phyloP scores from a whole-genome alignment of 805 yeast genomes.

The Ogataea paradorogensis region DNA sequence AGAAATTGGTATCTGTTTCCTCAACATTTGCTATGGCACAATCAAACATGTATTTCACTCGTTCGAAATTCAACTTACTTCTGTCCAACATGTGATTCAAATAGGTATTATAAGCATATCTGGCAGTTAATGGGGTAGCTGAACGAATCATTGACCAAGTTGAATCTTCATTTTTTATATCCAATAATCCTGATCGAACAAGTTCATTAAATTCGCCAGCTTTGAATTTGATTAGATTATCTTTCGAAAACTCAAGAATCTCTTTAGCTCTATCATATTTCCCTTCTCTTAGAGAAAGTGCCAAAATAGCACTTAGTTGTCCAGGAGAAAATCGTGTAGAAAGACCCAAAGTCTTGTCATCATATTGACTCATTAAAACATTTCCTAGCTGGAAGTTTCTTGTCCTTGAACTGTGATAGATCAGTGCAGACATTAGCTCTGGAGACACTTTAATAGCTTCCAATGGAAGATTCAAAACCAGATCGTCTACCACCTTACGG shows the following conservation, averaged over 20 bases:
- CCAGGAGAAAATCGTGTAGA: conserved; percentile 25
- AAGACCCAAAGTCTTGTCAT: conserved; percentile 22
- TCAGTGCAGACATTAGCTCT: conserved; percentile 31
- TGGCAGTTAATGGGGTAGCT: conserved; percentile 20
- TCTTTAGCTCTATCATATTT: conserved; percentile 30
- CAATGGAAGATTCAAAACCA: conserved; percentile 32
- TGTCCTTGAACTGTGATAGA: conserved; percentile 30
- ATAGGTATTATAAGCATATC: conserved; percentile 28
- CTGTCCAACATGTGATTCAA: conserved; percentile 29
- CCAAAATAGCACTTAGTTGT: conserved; percentile 31
- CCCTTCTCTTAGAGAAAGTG: conserved; percentile 25
- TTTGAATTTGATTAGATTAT: conserved; percentile 24
- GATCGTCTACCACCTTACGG: conserved; percentile 22
- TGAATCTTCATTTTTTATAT: conserved; percentile 11
- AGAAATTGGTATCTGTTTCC: conserved; percentile 24
- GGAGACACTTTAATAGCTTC: conserved; percentile 34
- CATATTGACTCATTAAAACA: conserved; percentile 27
- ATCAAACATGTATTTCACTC: conserved; percentile 24
- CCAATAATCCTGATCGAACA: conserved; percentile 25
- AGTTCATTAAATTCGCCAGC: conserved; percentile 33
- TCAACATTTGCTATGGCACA: conserved; percentile 11
- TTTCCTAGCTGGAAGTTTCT: conserved; percentile 25
- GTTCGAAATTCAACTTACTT: conserved; percentile 23
- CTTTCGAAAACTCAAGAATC: conserved; percentile 27
- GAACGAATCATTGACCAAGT: conserved; percentile 31